These are phyloP conservation scores for Blastobotrys attinorum DNA, from an alignment of 805 yeast genomes.

Conservation along the genomic window DNA sequence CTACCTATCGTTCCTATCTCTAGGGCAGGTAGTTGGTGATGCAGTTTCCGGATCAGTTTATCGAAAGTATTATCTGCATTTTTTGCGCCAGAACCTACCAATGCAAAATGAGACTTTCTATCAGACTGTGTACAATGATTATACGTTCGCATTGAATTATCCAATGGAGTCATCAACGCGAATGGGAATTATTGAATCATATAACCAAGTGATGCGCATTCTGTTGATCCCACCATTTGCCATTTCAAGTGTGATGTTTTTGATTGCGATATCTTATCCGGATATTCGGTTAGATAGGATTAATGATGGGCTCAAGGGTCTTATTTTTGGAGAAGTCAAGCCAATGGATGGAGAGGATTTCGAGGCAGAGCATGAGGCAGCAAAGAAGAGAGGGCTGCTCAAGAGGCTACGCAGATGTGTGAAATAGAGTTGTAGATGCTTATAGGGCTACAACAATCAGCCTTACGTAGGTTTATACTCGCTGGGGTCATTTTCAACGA, in stretches of 20 bases:
- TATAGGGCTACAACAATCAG: too few relatives aligned
- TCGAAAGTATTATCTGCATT: constrained; percentile 4
- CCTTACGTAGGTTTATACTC: too few relatives aligned
- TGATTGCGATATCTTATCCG: constrained; percentile 5
- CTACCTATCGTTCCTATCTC: constrained; percentile 6
- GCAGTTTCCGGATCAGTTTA: constrained; percentile 10
- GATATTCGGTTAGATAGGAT: constrained; percentile 8
- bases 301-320: background rate
- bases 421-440: too few relatives aligned
- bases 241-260: constrained; percentile 7
- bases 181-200: constrained; percentile 7
- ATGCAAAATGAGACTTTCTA: background rate
- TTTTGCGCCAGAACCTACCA: constrained; percentile 1
- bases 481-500: too few relatives aligned
- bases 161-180: constrained; percentile 8
- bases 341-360: too few relatives aligned
- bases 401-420: too few relatives aligned
- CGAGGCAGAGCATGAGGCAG: too few relatives aligned
- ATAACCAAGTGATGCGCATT: constrained; percentile 8
- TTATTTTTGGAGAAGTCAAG: background rate
- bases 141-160: background rate
- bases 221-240: constrained; percentile 9
- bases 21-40: constrained; percentile 9
- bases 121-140: constrained; percentile 2
- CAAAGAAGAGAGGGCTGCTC: too few relatives aligned